phyloP scores from a whole-genome alignment of 495 filamentous ascomycete species.

The Tirmania nivea region DNA sequence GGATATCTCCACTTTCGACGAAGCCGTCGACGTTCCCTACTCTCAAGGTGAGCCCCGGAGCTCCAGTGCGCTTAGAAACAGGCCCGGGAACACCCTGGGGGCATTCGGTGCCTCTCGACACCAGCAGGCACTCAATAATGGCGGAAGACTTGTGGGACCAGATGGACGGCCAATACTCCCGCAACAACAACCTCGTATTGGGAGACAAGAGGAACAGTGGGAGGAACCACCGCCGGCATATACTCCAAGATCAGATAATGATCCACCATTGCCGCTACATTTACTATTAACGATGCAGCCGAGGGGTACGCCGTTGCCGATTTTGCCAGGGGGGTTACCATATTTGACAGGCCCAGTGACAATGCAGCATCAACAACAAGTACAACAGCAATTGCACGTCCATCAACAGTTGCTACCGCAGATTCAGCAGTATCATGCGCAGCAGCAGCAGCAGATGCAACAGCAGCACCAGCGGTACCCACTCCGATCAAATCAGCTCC shows the following conservation, averaged over 20 bases:
- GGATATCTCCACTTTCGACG: constrained; percentile 22
- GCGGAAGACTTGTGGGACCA: constrained; percentile 38
- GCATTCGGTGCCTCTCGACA: constrained; percentile 31
- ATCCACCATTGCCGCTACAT: constrained; percentile 24
- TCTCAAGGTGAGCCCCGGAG: constrained; percentile 60
- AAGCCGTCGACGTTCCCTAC: constrained; percentile 46
- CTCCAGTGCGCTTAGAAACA: constrained; percentile 40
- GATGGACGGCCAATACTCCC: constrained; percentile 49
- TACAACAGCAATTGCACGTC: constrained; percentile 13
- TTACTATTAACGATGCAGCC: constrained; percentile 11
- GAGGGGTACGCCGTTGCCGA: background rate
- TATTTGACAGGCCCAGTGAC: background rate
- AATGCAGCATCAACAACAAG: constrained; percentile 6
- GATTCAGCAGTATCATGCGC: constrained; percentile 11
- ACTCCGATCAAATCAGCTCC: background rate
- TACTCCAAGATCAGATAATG: constrained; percentile 40
- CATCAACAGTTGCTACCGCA: constrained; percentile 10
- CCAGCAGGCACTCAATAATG: constrained; percentile 27
- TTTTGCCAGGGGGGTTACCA: background rate
- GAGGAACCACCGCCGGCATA: constrained; percentile 85
- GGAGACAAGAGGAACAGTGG: constrained; percentile 76
- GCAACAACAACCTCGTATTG: constrained; percentile 33
- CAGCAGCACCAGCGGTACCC: background rate
- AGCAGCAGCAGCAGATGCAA: background rate
- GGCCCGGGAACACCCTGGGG: constrained; percentile 20